Conservation (phyloP, 2,329 filamentous ascomycete genomes). For the Aspergillus awamori region DNA sequence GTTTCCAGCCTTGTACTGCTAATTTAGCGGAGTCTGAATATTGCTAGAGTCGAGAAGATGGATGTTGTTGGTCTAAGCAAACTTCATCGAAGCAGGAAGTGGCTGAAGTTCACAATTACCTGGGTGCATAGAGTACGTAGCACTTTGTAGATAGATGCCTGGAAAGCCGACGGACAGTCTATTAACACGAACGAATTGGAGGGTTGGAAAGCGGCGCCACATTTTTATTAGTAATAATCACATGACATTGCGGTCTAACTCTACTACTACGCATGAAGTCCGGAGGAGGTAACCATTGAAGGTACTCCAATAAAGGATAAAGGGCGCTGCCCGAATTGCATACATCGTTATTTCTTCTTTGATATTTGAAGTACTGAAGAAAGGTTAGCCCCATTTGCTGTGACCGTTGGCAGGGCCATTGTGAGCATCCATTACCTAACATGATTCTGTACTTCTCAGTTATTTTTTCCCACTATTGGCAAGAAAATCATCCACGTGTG, state of each 20-base stretch:
- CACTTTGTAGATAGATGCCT: background rate
- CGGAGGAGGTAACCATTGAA: background rate
- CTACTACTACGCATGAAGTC: background rate
- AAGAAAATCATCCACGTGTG: background rate
- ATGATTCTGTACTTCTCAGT: background rate
- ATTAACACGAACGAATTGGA: background rate
- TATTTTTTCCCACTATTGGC: background rate
- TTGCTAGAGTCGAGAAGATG: background rate
- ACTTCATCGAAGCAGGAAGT: background rate
- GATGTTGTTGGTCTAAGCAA: background rate
- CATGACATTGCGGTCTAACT: background rate
- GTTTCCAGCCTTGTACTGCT: background rate
- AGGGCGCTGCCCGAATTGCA: background rate
- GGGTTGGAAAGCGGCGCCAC: background rate
- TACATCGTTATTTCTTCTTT: background rate
- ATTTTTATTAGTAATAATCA: background rate
- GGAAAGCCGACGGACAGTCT: background rate
- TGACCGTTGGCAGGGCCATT: background rate
- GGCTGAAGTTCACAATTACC: background rate
- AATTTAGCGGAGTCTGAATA: background rate
- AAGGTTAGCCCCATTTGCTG: background rate
- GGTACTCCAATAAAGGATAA: background rate
- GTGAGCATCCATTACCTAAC: background rate
- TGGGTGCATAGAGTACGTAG: background rate
- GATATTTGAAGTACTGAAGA: background rate